Conservation (phyloP, 768 basidiomycete species). For the Candolleomyces eurysporus region DNA sequence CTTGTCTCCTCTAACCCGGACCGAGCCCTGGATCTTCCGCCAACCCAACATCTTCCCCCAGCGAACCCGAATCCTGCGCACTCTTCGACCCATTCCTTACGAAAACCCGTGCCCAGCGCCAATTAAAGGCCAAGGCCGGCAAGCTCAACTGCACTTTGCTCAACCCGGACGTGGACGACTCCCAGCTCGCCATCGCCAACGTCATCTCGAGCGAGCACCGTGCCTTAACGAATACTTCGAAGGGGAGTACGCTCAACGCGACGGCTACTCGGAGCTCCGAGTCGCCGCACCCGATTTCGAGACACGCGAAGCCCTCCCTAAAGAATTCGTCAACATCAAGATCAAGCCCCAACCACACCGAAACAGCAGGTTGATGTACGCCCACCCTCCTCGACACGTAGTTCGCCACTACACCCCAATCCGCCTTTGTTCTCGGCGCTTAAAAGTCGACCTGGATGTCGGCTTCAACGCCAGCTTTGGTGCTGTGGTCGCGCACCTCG, state of each 20-base stretch:
- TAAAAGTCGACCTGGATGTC: too few species aligned
- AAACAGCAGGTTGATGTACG: constrained; percentile 61
- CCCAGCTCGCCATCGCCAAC: too few species aligned
- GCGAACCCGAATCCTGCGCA: constrained; percentile 60
- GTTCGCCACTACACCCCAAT: constrained; percentile 49
- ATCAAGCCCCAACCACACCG: constrained; percentile 69
- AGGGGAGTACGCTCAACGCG: neutral
- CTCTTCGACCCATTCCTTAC: constrained; percentile 53
- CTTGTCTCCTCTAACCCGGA: neutral
- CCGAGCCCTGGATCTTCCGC: constrained; percentile 13
- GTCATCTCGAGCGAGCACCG: too few species aligned
- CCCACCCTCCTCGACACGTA: constrained; percentile 52
- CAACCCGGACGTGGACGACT: too few species aligned
- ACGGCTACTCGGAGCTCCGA: constrained; percentile 10
- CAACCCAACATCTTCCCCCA: constrained; percentile 47
- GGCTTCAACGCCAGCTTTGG: too few species aligned
- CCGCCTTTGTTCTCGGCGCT: constrained; percentile 51
- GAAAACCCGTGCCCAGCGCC: constrained; percentile 34
- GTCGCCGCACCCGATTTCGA: constrained; percentile 6
- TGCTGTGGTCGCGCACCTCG: constrained; percentile 6
- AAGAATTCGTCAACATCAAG: constrained; percentile 19
- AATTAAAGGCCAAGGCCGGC: constrained; percentile 5
- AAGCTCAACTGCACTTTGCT: neutral
- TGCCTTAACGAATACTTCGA: too few species aligned
- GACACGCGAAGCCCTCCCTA: constrained; percentile 15